phyloP scores from a whole-genome alignment of 192 early-diverging fungal genomes.

The Coemansia sp. region DNA sequence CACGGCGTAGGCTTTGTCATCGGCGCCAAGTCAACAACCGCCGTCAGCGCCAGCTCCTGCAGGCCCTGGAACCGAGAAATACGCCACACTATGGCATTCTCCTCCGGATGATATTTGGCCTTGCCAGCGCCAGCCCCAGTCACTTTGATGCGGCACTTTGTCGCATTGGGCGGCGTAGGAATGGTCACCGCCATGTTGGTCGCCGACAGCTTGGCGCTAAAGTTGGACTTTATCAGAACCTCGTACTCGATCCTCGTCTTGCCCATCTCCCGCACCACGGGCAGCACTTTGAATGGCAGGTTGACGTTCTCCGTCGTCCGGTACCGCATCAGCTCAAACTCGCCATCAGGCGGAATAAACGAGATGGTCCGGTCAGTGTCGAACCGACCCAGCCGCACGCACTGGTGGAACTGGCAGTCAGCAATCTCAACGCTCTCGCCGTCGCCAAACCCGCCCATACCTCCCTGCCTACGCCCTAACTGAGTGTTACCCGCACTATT shows the following conservation, averaged over 20 bases:
- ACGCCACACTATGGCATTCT: slow-evolving; percentile 96
- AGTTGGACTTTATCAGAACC: slow-evolving; percentile 88
- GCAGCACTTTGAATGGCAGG: slow-evolving; percentile 93
- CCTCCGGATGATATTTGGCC: slow-evolving; percentile 93
- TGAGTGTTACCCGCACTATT: not conserved
- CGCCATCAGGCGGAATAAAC: slow-evolving; percentile 97
- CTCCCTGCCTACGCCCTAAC: slow-evolving; percentile 22
- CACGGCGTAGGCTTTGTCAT: slow-evolving; percentile 88
- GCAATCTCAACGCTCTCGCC: slow-evolving; percentile 86
- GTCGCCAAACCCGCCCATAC: slow-evolving; percentile 35
- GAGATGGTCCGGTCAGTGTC: slow-evolving; percentile 93
- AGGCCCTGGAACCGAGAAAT: slow-evolving; percentile 92
- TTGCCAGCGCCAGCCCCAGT: slow-evolving; percentile 68
- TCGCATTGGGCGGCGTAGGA: slow-evolving; percentile 91
- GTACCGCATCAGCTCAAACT: slow-evolving; percentile 97
- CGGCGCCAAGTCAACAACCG: slow-evolving; percentile 80
- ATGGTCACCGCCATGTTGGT: slow-evolving; percentile 88
- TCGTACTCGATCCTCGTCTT: slow-evolving; percentile 87
- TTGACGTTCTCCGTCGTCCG: slow-evolving; percentile 95
- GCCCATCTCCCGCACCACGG: slow-evolving; percentile 87
- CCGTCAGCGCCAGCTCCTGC: slow-evolving; percentile 80
- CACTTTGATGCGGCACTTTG: slow-evolving; percentile 80
- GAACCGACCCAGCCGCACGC: slow-evolving; percentile 92
- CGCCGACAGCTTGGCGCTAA: slow-evolving; percentile 84
- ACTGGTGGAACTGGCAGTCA: slow-evolving; percentile 99